Percentiles rank a stretch among this genome's conserved stretches.
Evolutionary conservation across 768 basidiomycete species (phyloP).

Genomic region (Favolaschia claudopus): DNA sequence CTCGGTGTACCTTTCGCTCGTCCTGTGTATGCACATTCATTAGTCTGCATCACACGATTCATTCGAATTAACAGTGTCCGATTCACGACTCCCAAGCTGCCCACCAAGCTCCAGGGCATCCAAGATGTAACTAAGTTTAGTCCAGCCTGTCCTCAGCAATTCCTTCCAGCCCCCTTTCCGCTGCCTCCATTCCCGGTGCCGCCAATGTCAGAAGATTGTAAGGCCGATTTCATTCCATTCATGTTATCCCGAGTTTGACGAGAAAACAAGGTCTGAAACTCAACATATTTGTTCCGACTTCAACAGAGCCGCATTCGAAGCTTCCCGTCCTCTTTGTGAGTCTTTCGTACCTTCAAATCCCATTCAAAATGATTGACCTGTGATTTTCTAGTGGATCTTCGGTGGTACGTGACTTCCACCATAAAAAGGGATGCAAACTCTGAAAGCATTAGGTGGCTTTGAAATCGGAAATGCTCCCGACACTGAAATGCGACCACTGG

Average conservation of each 20-base stretch:
- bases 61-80: constrained; percentile 43
- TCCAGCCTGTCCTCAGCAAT: constrained; percentile 50
- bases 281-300: constrained; percentile 47
- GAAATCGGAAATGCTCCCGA: constrained; percentile 35
- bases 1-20: constrained; percentile 51
- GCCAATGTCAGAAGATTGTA: constrained; percentile 41
- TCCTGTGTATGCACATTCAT: constrained; percentile 40
- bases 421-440: neutral
- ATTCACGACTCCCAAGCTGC: constrained; percentile 41
- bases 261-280: constrained; percentile 46
- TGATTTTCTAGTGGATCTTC: constrained; percentile 38
- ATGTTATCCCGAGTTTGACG: neutral
- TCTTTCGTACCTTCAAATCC: neutral
- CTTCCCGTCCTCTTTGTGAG: constrained; percentile 3
- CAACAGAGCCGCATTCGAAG: constrained; percentile 28
- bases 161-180: constrained; percentile 26
- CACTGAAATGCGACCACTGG: constrained; percentile 33
- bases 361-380: neutral
- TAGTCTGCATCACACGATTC: neutral
- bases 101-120: constrained; percentile 38
- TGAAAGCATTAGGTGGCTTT: constrained; percentile 39
- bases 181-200: no score
- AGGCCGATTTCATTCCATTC: neutral
- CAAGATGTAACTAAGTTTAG: constrained; percentile 45
- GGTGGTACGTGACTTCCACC: constrained; percentile 29